These are phyloP conservation scores for Daedalea quercina DNA, from an alignment of 768 basidiomycete species.

Conservation along the genomic window DNA sequence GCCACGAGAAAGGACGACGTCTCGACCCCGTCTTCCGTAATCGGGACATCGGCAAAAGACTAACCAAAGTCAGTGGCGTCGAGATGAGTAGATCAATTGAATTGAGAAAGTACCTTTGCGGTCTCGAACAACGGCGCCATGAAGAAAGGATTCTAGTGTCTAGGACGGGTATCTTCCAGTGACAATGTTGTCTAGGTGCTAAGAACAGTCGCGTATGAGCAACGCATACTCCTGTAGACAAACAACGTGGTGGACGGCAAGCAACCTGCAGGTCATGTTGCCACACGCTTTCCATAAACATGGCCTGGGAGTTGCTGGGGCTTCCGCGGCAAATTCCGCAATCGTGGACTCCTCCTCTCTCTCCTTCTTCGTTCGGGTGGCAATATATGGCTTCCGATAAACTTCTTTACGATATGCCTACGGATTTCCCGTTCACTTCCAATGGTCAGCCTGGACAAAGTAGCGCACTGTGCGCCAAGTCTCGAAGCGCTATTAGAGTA, in stretches of 20 bases:
- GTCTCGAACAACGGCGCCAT: constrained; percentile 65
- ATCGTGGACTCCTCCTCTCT: not conserved
- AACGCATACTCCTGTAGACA: not conserved
- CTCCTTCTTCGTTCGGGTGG: no score
- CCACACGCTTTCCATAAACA: no score
- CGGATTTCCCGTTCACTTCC: no score
- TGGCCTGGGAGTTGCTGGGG: not conserved
- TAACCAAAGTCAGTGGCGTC: constrained; percentile 20
- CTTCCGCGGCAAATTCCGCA: not conserved
- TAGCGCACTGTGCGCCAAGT: no score
- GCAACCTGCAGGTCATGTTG: no score
- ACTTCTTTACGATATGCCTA: no score
- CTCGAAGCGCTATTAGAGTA: no score
- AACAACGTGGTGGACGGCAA: no score
- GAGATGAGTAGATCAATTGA: not conserved
- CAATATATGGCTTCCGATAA: no score
- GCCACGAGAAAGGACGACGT: constrained; percentile 80
- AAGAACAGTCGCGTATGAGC: not conserved
- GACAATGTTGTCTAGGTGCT: not conserved
- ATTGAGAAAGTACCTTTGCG: constrained; percentile 41
- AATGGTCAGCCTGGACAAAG: no score
- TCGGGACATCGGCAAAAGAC: constrained; percentile 84
- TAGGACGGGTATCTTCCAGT: not conserved
- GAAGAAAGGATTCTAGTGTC: constrained; percentile 2
- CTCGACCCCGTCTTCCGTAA: constrained; percentile 73